A percentile compares a stretch with the other conserved stretches of the same genome.
These are phyloP conservation scores for Coniochaeta pulveracea DNA, from an alignment of 2,329 filamentous ascomycete genomes.

Conservation along the genomic window DNA sequence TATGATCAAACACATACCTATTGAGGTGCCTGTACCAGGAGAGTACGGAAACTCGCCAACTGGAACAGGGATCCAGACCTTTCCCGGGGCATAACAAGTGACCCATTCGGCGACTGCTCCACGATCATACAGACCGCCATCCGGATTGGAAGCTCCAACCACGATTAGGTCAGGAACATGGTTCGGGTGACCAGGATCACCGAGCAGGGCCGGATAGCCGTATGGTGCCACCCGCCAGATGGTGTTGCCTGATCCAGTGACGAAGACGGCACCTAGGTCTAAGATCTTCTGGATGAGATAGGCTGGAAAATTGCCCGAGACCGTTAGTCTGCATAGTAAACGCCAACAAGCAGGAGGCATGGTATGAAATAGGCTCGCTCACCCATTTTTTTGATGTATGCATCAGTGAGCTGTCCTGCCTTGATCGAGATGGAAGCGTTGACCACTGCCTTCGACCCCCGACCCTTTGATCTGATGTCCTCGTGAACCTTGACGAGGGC, in stretches of 20 bases:
- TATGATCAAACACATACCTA: too few relatives aligned
- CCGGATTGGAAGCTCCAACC: neutral
- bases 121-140: too few relatives aligned
- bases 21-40: too few relatives aligned
- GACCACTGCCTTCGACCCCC: constrained; percentile 4
- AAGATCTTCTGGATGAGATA: neutral
- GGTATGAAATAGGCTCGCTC: too few relatives aligned
- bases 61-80: too few relatives aligned
- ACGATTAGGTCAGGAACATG: constrained; percentile 4
- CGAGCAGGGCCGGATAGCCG: constrained; percentile 5
- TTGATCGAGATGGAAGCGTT: constrained; percentile 1
- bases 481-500: constrained; percentile 3
- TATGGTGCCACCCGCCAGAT: neutral
- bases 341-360: too few relatives aligned
- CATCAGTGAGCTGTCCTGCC: too few relatives aligned
- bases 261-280: neutral
- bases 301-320: too few relatives aligned
- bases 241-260: neutral
- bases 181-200: constrained; percentile 1
- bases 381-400: too few relatives aligned
- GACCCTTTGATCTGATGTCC: constrained; percentile 1
- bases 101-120: constrained; percentile 1
- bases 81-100: constrained; percentile 1
- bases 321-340: too few relatives aligned
- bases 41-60: too few relatives aligned